Percentiles rank a stretch among this genome's conserved stretches.
phyloP scores from a whole-genome alignment of 352 stramenopile species.

The Pythium brassicae region DNA sequence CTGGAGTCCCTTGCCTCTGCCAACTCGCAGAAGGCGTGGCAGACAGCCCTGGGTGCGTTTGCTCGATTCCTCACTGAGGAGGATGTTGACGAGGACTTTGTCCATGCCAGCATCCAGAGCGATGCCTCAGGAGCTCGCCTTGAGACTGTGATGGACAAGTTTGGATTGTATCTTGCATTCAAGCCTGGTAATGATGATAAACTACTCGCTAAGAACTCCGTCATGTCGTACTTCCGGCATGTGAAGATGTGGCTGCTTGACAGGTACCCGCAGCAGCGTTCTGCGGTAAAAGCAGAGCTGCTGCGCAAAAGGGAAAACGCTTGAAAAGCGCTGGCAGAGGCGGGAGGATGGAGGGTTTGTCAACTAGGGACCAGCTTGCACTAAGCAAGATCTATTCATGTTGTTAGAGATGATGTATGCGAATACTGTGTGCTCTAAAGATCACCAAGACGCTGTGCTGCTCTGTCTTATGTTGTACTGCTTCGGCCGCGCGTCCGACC shows the following conservation, averaged over 20 bases:
- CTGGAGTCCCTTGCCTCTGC: not conserved
- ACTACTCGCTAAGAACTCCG: not conserved
- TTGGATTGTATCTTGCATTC: conserved; percentile 8
- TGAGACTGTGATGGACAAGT: conserved; percentile 7
- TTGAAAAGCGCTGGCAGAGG: not conserved
- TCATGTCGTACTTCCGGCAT: not conserved
- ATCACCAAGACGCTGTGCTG: conserved; percentile 1
- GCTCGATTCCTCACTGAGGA: not conserved
- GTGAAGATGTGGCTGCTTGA: too few species aligned
- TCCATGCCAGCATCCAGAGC: conserved; percentile 4
- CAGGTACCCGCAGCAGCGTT: too few species aligned
- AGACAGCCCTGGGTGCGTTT: not conserved
- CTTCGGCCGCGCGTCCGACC: not conserved
- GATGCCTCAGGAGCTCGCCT: not conserved
- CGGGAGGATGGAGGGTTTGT: not conserved
- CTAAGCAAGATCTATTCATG: not conserved
- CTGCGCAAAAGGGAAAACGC: not conserved
- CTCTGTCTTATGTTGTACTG: conserved; percentile 2
- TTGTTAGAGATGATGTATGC: not conserved
- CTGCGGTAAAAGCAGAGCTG: too few species aligned
- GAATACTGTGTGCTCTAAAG: not conserved
- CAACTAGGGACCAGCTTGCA: not conserved
- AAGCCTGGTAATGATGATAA: not conserved
- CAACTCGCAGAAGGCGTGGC: not conserved
- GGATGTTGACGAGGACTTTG: conserved; percentile 2